A percentile compares a stretch with the other conserved stretches of the same genome.
Conservation (phyloP, 1,284 basidiomycete species). For the Melampsora larici-populina region DNA sequence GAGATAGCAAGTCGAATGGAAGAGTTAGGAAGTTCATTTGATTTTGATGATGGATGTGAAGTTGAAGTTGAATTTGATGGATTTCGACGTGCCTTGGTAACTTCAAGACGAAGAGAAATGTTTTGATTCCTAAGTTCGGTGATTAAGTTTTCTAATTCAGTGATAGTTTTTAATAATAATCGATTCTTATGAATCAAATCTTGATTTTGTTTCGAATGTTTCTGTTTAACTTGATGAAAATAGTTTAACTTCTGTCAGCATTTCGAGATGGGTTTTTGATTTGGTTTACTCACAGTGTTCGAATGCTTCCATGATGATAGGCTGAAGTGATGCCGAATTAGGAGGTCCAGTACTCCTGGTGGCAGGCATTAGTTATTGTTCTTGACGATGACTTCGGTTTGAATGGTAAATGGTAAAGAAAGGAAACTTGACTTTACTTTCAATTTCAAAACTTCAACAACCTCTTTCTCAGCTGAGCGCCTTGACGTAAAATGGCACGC, state of each 20-base stretch:
- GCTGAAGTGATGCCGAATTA: slow-evolving; percentile 28
- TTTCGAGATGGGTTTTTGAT: background rate
- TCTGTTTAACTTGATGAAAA: slow-evolving; percentile 35
- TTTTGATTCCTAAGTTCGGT: slow-evolving; percentile 34
- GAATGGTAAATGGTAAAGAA: too few relatives aligned
- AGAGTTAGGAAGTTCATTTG: background rate
- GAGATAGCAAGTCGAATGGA: slow-evolving; percentile 19
- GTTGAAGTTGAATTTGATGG: background rate
- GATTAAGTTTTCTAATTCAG: slow-evolving; percentile 27
- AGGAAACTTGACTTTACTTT: too few relatives aligned
- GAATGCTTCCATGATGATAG: slow-evolving; percentile 40
- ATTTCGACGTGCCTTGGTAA: slow-evolving; percentile 4
- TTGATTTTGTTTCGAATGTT: slow-evolving; percentile 42
- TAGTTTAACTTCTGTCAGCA: background rate
- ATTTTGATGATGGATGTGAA: background rate
- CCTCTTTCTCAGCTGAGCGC: too few relatives aligned
- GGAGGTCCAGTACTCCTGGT: slow-evolving; percentile 40
- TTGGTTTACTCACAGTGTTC: slow-evolving; percentile 27
- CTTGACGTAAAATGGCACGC: too few relatives aligned
- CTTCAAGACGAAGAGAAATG: slow-evolving; percentile 7
- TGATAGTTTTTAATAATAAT: slow-evolving; percentile 28
- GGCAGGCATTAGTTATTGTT: slow-evolving; percentile 11
- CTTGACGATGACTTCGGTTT: too few relatives aligned
- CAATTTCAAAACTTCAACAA: too few relatives aligned
- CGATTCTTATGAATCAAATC: slow-evolving; percentile 41